These are phyloP conservation scores for Pelomyxa schiedti DNA, from an alignment of 78 protist species.

Conservation along the genomic window DNA sequence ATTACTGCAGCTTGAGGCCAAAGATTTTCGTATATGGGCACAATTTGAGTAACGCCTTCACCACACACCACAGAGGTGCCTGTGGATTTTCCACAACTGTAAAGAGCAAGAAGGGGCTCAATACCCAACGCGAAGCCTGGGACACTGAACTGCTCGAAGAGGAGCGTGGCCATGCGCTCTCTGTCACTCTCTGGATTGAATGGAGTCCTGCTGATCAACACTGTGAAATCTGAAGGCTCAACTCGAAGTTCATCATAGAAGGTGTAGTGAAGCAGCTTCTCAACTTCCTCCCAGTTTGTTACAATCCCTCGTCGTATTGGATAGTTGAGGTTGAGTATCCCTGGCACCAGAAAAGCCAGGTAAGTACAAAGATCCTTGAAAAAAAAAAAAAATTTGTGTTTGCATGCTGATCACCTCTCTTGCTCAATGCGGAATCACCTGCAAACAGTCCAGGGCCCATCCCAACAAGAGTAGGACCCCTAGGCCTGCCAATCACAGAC, in stretches of 20 bases:
- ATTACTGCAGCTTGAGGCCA: too few relatives aligned
- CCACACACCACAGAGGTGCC: constrained; percentile 95
- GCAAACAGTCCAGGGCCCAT: too few relatives aligned
- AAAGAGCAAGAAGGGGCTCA: constrained; percentile 88
- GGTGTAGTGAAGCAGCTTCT: constrained; percentile 90
- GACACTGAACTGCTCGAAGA: constrained; percentile 90
- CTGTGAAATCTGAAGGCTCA: constrained; percentile 86
- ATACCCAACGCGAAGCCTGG: constrained; percentile 86
- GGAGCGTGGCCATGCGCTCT: constrained; percentile 84
- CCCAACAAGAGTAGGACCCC: too few relatives aligned
- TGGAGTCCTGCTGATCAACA: constrained; percentile 93
- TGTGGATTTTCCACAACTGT: constrained; percentile 76
- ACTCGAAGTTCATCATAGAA: constrained; percentile 89
- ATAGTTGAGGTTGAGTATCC: constrained; percentile 67
- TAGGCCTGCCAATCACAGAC: too few relatives aligned
- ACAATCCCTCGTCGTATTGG: constrained; percentile 96
- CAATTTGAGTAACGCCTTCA: constrained; percentile 90
- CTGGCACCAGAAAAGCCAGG: too few relatives aligned
- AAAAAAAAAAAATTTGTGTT: too few relatives aligned
- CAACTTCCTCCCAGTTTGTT: constrained; percentile 76
- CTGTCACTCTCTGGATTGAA: constrained; percentile 94
- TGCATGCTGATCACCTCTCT: too few relatives aligned
- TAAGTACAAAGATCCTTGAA: too few relatives aligned
- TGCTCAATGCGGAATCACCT: too few relatives aligned
- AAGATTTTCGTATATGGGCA: constrained; percentile 96